phyloP scores from a whole-genome alignment of 2,329 filamentous ascomycete genomes.

The Coniochaeta hoffmannii region DNA sequence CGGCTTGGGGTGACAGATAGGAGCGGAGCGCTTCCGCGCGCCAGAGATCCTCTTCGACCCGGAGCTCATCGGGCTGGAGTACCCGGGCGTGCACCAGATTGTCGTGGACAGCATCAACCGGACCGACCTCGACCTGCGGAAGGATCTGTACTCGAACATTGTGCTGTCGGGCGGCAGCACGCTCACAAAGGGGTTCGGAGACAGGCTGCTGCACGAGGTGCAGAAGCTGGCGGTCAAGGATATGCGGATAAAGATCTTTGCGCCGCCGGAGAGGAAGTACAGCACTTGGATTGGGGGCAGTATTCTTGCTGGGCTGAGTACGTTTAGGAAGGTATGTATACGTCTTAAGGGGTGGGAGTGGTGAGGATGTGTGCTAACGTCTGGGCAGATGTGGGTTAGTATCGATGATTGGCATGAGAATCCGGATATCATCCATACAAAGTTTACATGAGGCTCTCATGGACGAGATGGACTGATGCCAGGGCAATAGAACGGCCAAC shows the following conservation, averaged over 20 bases:
- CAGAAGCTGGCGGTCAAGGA: conserved; percentile 94
- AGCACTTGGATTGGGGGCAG: conserved; percentile 99
- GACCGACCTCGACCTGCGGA: conserved; percentile 91
- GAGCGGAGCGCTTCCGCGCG: conserved; percentile 88
- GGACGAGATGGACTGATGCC: background rate
- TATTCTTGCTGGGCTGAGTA: conserved; percentile 92
- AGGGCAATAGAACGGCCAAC: too few relatives aligned
- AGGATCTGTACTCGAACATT: conserved; percentile 91
- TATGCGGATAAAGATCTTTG: conserved; percentile 99
- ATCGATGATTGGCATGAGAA: conserved; percentile 99
- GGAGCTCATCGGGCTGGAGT: conserved; percentile 93
- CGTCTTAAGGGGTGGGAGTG: background rate
- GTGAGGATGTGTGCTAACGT: background rate
- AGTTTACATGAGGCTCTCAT: conserved; percentile 63
- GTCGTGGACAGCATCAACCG: conserved; percentile 93
- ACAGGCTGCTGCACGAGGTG: conserved; percentile 84
- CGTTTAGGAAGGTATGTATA: conserved; percentile 82
- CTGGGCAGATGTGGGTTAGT: conserved; percentile 91
- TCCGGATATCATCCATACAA: conserved; percentile 96
- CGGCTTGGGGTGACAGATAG: conserved; percentile 49
- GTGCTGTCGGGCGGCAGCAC: conserved; percentile 95
- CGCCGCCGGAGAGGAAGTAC: conserved; percentile 94
- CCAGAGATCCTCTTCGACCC: conserved; percentile 97
- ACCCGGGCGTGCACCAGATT: conserved; percentile 94
- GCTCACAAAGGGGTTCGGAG: conserved; percentile 92